phyloP scores from a whole-genome alignment of 1,284 basidiomycete genomes.

The Marasmius oreades region DNA sequence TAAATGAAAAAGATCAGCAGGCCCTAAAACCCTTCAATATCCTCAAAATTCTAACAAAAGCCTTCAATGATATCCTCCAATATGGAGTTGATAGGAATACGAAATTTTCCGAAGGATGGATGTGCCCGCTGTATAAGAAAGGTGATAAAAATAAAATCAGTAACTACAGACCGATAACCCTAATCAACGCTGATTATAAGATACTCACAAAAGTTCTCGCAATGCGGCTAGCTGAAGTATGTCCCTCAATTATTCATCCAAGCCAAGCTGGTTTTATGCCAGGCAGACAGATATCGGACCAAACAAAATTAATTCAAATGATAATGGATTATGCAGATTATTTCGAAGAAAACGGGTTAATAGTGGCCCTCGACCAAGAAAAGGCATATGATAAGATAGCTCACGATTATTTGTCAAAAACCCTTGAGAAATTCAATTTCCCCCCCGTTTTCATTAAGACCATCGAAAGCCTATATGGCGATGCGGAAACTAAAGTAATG shows the following conservation, averaged over 20 bases:
- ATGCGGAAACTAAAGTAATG: constrained; percentile 14
- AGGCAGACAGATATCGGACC: no score
- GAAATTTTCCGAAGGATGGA: constrained; percentile 2
- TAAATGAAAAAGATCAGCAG: background rate
- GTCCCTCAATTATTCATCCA: constrained; percentile 7
- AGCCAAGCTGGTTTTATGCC: constrained; percentile 21
- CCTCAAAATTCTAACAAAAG: background rate
- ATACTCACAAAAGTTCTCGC: constrained; percentile 9
- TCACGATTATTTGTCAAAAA: constrained; percentile 18
- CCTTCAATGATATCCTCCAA: constrained; percentile 6
- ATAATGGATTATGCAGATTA: no score
- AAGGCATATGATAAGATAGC: constrained; percentile 16
- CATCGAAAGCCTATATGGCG: constrained; percentile 17
- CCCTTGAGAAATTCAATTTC: constrained; percentile 10
- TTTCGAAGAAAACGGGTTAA: constrained; percentile 16
- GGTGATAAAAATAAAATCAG: constrained; percentile 5
- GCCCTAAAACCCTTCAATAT: constrained; percentile 2
- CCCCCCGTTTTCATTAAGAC: constrained; percentile 13
- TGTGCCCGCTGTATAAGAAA: constrained; percentile 11
- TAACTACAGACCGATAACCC: constrained; percentile 13
- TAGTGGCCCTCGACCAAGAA: constrained; percentile 13
- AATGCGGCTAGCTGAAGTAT: constrained; percentile 4
- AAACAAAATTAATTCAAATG: no score
- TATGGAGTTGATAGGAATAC: background rate
- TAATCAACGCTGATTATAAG: constrained; percentile 14